Conservation (phyloP, 257 asterid genomes). For the Thymus mandschuricus region DNA sequence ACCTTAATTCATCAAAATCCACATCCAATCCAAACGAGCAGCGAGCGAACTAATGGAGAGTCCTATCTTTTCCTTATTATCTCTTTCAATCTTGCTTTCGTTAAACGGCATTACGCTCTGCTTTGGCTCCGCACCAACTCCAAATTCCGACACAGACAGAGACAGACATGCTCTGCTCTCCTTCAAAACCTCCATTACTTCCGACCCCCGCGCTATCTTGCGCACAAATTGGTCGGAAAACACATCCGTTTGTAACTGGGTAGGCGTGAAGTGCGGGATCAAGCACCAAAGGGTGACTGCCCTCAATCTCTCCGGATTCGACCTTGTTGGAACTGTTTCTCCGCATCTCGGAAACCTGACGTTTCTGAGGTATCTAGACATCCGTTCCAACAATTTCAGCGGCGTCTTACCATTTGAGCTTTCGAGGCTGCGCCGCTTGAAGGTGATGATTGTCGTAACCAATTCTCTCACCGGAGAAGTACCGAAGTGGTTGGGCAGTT, state of each 20-base stretch:
- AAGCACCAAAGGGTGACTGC: too few species aligned
- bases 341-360: background rate
- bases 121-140: background rate
- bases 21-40: too few species aligned
- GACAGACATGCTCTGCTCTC: background rate
- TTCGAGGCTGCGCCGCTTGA: background rate
- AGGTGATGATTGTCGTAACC: background rate
- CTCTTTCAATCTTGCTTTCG: background rate
- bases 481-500: background rate
- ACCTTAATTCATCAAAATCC: too few species aligned
- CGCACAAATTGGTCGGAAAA: too few species aligned
- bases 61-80: background rate
- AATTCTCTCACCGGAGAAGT: background rate
- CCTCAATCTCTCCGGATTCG: too few species aligned
- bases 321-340: too few species aligned
- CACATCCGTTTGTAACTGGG: too few species aligned
- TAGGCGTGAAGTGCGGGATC: too few species aligned
- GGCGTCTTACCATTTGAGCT: background rate
- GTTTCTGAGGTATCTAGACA: background rate
- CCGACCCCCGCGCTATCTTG: too few species aligned
- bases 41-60: background rate
- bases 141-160: background rate
- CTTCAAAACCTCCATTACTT: too few species aligned
- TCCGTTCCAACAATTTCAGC: background rate
- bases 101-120: background rate